Base-by-base conservation (phyloP, 345 rosid species). In the Reutealis trisperma region DNA sequence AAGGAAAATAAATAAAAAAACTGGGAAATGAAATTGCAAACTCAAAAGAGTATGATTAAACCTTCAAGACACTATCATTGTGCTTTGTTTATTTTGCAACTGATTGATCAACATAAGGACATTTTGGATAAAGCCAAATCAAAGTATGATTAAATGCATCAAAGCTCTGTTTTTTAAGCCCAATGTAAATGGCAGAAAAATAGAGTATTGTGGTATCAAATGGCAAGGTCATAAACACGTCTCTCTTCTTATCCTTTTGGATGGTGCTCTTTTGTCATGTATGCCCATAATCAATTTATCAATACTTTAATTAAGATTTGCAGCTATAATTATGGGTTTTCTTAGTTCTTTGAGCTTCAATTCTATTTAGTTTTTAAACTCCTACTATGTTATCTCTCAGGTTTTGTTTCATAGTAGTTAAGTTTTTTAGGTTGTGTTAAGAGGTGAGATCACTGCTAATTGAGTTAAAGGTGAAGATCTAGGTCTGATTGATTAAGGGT, bases 41-140 rank as follows among this genome's bases (percentile, higher is more conserved):
- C n/a, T n/a, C n/a, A n/a, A n/a, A n/a, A n/a, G n/a, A n/a, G n/a
- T n/a, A n/a, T n/a, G n/a, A n/a, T n/a, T n/a, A n/a, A n/a, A n/a
- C n/a, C n/a, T n/a, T n/a, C n/a, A n/a, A n/a, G n/a, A n/a, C n/a
- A n/a, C n/a, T n/a, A n/a, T n/a, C n/a, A n/a, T n/a, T n/a, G n/a
- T 76, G 64, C 64, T 52, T 80, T 71, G 55, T 73, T 68, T 75
- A 71, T 76, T 63, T 67, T 75, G 68, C 69, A 93, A 98, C 79
- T 92, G 80, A 87, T 90, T 81, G 96, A 95, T 85, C 83, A 91
- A 79, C 98, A 93, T 75, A 87, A 78, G 76, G 97, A 85, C 57
- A 93, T 86, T 72, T 70, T 95, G 80, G 80, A 81, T 64, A 86
- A 76, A 83, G 88, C 98, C 49, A 95, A 88, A 82, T 76, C 78